Evolutionary conservation across 2,329 filamentous ascomycete genomes (phyloP), one percentile per base, ranked within the genome.

Genomic region (Aspergillus sp.): DNA sequence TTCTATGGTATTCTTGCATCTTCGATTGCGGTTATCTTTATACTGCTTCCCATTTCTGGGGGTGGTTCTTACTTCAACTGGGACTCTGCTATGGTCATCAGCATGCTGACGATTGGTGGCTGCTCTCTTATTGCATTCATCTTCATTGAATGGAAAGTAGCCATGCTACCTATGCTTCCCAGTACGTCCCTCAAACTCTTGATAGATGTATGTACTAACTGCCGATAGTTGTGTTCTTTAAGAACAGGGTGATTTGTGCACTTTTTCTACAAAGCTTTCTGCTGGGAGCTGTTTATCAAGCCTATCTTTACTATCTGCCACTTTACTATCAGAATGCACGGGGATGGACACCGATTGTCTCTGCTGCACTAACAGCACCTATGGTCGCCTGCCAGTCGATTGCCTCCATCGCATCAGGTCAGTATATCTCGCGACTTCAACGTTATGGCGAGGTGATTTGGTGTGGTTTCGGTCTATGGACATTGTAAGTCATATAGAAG

Each of bases 41-140:
- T 85, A 2, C 69, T 85, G 15, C 81, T 86, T 41, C 82, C 82
- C 0, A 75, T 85, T 10, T 83, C 81, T 2, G 80, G 80, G 13
- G 80, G 78, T 48, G 80, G 77, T 1, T 72, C 74, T 0, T 80
- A 80, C 49, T 82, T 81, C 52, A 61, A 69, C 3, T 82, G 78
- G 78, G 57, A 70, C 23, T 80, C 76, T 7, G 69, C 79, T 0
- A 74, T 82, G 72, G 75, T 81, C 1, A 80, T 84, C 19, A 72
- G 73, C 33, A 82, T 84, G 79, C 66, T 85, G 10, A 64, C 65
- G 0, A 64, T 82, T 10, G 78, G 78, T 13, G 63, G 63, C 0
- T 57, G 74, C 17, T 73, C 70, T 10, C 59, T 77, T 23, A 35
- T 77, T 12, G 60, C 68, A 0, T 83, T 83, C 52, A 44, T 81